Evolutionary conservation across 1,284 basidiomycete genomes (phyloP).

Genomic region (Coniferiporia weirii): DNA sequence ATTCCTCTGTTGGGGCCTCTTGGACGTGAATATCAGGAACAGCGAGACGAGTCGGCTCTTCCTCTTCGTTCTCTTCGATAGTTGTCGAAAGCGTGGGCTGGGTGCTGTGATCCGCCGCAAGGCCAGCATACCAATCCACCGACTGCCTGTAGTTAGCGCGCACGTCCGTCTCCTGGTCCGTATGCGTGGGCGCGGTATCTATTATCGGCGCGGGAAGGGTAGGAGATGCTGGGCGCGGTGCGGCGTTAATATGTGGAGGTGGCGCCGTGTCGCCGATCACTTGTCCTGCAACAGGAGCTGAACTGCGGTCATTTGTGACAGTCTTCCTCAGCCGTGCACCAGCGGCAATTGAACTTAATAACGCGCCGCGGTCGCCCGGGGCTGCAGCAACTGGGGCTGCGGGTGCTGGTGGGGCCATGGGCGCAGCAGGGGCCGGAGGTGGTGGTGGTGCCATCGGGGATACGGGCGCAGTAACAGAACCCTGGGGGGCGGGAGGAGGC

Average conservation of each 20-base stretch:
- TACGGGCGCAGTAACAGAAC: constrained; percentile 21
- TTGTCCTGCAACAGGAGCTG: constrained; percentile 60
- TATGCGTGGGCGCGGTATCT: constrained; percentile 20
- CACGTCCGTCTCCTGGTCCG: constrained; percentile 26
- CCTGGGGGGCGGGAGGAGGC: constrained; percentile 30
- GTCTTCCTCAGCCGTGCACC: constrained; percentile 75
- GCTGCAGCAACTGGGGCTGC: constrained; percentile 33
- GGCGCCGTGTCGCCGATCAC: constrained; percentile 76
- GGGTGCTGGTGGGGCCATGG: constrained; percentile 32
- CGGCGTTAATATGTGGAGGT: constrained; percentile 62
- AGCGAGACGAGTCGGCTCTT: constrained; percentile 30
- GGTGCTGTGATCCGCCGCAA: constrained; percentile 68
- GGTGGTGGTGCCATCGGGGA: constrained; percentile 24
- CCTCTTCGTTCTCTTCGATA: constrained; percentile 52
- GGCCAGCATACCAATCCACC: constrained; percentile 87
- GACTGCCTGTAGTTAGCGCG: constrained; percentile 63
- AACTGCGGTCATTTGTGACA: constrained; percentile 82
- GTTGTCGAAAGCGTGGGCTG: constrained; percentile 44
- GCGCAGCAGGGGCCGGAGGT: constrained; percentile 33
- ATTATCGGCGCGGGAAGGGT: constrained; percentile 23
- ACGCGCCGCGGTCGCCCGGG: constrained; percentile 56
- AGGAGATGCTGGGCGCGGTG: constrained; percentile 41
- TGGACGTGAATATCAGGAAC: constrained; percentile 56
- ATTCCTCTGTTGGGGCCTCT: constrained; percentile 33
- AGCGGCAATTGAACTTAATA: constrained; percentile 80